phyloP scores from a whole-genome alignment of 139 green algal genomes.

The Coelastrella sp. region DNA sequence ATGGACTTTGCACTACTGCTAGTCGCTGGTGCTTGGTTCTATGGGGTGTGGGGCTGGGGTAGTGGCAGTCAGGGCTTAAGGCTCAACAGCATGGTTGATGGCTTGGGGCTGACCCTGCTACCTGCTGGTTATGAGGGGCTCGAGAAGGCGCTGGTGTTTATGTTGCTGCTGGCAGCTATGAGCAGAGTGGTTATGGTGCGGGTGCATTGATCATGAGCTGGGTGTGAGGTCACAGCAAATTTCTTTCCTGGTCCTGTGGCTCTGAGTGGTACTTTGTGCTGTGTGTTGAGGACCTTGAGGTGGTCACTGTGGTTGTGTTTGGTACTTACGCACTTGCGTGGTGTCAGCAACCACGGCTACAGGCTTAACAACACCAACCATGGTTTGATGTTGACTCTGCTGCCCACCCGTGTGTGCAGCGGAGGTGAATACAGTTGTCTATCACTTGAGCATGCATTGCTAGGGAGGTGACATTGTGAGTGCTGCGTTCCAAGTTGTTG shows the following conservation, averaged over 20 bases:
- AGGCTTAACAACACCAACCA: too few relatives aligned
- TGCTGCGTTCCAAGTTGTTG: too few relatives aligned
- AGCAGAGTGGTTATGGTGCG: slow-evolving; percentile 32
- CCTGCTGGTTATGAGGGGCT: slow-evolving; percentile 8
- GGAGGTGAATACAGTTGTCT: too few relatives aligned
- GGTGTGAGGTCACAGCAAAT: neutral
- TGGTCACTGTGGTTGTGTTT: too few relatives aligned
- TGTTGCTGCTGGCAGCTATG: slow-evolving; percentile 55
- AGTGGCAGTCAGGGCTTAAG: neutral
- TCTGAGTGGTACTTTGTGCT: neutral
- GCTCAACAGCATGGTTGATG: neutral
- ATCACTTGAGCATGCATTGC: too few relatives aligned
- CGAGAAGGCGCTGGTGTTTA: slow-evolving; percentile 46
- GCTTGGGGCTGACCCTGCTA: neutral
- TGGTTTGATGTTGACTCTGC: too few relatives aligned
- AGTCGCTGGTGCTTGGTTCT: slow-evolving; percentile 48
- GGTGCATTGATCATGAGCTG: neutral
- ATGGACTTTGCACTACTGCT: slow-evolving; percentile 42
- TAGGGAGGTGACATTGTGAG: too few relatives aligned
- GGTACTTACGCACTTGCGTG: too few relatives aligned
- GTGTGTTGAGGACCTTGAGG: too few relatives aligned
- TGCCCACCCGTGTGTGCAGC: too few relatives aligned
- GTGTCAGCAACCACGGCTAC: too few relatives aligned
- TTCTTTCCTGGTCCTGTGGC: too few relatives aligned
- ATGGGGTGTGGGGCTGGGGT: slow-evolving; percentile 52